A percentile compares a stretch with the other conserved stretches of the same genome.
Evolutionary conservation across 1,139 yeast species (phyloP).

Genomic region (Yamadazyma songkhlaensis): DNA sequence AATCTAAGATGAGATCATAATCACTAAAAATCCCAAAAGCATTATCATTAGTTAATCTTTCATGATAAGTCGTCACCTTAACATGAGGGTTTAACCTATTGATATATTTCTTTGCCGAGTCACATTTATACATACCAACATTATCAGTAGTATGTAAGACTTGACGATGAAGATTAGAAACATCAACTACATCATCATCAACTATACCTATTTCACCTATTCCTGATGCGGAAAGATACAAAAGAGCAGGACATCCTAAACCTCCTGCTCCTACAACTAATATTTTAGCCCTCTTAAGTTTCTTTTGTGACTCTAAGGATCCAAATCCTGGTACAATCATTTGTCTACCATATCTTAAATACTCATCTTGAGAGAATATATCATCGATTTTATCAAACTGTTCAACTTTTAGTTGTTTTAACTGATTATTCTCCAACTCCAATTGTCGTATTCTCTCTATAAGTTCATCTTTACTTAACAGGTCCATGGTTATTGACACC

Average conservation of each 20-base stretch:
- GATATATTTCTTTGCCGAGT: slow-evolving; percentile 64
- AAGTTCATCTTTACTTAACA: slow-evolving; percentile 17
- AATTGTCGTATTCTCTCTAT: slow-evolving; percentile 17
- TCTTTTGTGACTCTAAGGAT: slow-evolving; percentile 50
- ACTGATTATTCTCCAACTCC: slow-evolving; percentile 12
- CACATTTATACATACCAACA: slow-evolving; percentile 73
- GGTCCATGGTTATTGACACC: slow-evolving; percentile 4
- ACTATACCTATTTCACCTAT: slow-evolving; percentile 82
- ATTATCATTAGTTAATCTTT: slow-evolving; percentile 52
- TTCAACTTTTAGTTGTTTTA: not conserved
- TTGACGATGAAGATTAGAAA: slow-evolving; percentile 86
- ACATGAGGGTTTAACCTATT: slow-evolving; percentile 66
- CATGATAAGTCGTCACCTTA: slow-evolving; percentile 47
- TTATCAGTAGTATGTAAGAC: slow-evolving; percentile 67
- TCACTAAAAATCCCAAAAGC: slow-evolving; percentile 59
- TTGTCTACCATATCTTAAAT: slow-evolving; percentile 85
- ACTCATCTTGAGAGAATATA: slow-evolving; percentile 53
- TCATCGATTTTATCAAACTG: slow-evolving; percentile 1
- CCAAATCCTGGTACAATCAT: slow-evolving; percentile 87
- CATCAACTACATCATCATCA: slow-evolving; percentile 83
- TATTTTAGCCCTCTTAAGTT: slow-evolving; percentile 54
- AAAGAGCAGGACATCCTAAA: slow-evolving; percentile 86
- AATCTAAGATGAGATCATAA: slow-evolving; percentile 81
- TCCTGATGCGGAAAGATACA: slow-evolving; percentile 87
- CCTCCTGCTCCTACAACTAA: slow-evolving; percentile 97